These are phyloP conservation scores for Lepidium sativum DNA, from an alignment of 345 rosid species.

Conservation along the genomic window DNA sequence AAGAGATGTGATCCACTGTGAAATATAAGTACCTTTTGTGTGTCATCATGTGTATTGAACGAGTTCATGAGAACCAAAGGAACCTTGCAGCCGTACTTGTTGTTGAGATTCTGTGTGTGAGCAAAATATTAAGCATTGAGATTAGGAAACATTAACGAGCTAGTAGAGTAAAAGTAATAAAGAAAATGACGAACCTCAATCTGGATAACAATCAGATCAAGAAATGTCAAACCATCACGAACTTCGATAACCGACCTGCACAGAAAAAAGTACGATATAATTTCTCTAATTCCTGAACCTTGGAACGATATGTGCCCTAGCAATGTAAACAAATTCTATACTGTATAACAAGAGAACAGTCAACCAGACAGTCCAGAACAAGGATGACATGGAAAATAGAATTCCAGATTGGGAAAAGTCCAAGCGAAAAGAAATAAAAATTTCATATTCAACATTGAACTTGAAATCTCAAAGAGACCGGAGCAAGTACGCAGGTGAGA, in stretches of 20 bases:
- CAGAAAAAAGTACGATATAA: neutral
- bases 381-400: constrained; percentile 7
- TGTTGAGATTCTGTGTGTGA: constrained; percentile 52
- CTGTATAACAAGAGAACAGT: neutral
- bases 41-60: constrained; percentile 93
- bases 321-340: neutral
- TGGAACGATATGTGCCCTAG: neutral
- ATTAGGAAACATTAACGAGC: neutral
- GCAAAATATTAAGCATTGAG: neutral
- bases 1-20: neutral
- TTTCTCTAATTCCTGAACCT: neutral
- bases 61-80: constrained; percentile 96
- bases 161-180: neutral
- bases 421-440: neutral
- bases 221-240: constrained; percentile 87
- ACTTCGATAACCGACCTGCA: constrained; percentile 93
- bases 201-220: constrained; percentile 88
- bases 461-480: neutral
- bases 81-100: constrained; percentile 74
- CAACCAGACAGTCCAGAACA: neutral
- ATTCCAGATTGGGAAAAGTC: neutral
- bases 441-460: neutral
- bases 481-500: neutral
- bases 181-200: constrained; percentile 49
- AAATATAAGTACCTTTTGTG: constrained; percentile 52